phyloP scores from a whole-genome alignment of 495 filamentous ascomycete species.

The Trichocladium uniseriatum region DNA sequence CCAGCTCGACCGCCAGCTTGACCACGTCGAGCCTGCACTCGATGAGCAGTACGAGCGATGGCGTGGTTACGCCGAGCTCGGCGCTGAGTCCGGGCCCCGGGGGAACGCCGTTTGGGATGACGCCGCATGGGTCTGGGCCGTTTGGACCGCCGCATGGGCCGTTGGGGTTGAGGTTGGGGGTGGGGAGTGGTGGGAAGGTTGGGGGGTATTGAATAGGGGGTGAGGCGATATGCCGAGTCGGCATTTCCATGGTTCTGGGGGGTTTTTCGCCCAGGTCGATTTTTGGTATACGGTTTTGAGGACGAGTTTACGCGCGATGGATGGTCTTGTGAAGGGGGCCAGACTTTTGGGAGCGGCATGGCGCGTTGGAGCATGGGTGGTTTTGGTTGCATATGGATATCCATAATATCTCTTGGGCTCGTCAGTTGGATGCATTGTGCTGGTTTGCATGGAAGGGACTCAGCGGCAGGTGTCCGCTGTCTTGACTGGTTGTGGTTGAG shows the following conservation, averaged over 20 bases:
- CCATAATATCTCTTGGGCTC: conserved; percentile 1
- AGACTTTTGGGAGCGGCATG: not conserved
- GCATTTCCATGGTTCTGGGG: not conserved
- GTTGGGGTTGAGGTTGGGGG: conserved; percentile 21
- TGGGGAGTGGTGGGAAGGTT: conserved; percentile 7
- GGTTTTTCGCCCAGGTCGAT: not conserved
- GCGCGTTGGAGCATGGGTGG: conserved; percentile 1
- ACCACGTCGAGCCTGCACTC: conserved; percentile 32
- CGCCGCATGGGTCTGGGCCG: not conserved
- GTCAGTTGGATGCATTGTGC: conserved; percentile 11
- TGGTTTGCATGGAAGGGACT: not conserved
- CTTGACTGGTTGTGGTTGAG: not conserved
- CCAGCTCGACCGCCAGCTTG: conserved; percentile 23
- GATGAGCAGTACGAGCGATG: conserved; percentile 23
- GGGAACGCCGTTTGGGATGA: not conserved
- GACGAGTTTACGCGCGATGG: too few species aligned
- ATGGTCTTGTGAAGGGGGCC: not conserved
- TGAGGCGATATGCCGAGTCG: too few species aligned
- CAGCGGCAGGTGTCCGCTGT: not conserved
- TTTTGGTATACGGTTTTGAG: too few species aligned
- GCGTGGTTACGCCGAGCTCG: conserved; percentile 25
- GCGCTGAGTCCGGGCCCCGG: conserved; percentile 32
- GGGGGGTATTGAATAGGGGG: conserved; percentile 5
- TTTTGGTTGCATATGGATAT: conserved; percentile 4
- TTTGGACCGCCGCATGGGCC: not conserved